phyloP scores from a whole-genome alignment of 192 early-diverging fungal genomes.

The Rhizophagus sp. region DNA sequence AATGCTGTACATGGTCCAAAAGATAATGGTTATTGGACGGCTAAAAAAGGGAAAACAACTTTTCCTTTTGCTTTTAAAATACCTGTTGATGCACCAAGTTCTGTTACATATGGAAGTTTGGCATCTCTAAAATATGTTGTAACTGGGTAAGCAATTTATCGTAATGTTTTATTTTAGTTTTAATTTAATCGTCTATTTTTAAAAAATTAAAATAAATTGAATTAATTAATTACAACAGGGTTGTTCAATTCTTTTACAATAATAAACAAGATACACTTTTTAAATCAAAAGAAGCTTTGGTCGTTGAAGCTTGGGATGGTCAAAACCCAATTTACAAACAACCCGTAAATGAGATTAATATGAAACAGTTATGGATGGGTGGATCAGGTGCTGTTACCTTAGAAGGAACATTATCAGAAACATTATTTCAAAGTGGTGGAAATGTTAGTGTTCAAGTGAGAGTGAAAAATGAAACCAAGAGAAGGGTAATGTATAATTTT shows the following conservation, averaged over 20 bases:
- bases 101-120: conserved; percentile 48
- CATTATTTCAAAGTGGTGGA: conserved; percentile 42
- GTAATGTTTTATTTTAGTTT: no score
- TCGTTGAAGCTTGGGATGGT: conserved; percentile 55
- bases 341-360: conserved; percentile 38
- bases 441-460: conserved; percentile 46
- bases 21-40: conserved; percentile 56
- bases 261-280: conserved; percentile 55
- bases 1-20: conserved; percentile 58
- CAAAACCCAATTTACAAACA: conserved; percentile 42
- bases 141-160: conserved; percentile 49
- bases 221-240: conserved; percentile 24
- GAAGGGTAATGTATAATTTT: conserved; percentile 39
- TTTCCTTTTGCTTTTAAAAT: conserved; percentile 67
- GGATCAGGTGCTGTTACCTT: conserved; percentile 40
- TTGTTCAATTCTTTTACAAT: conserved; percentile 58
- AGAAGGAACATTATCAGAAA: conserved; percentile 39
- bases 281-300: conserved; percentile 58
- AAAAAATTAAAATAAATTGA: no score
- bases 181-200: no score
- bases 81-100: conserved; percentile 60
- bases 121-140: conserved; percentile 59
- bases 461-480: conserved; percentile 49
- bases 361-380: conserved; percentile 47
- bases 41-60: conserved; percentile 65